These are phyloP conservation scores for Prillingera fragicola DNA, from an alignment of 1,284 basidiomycete species.

Conservation along the genomic window DNA sequence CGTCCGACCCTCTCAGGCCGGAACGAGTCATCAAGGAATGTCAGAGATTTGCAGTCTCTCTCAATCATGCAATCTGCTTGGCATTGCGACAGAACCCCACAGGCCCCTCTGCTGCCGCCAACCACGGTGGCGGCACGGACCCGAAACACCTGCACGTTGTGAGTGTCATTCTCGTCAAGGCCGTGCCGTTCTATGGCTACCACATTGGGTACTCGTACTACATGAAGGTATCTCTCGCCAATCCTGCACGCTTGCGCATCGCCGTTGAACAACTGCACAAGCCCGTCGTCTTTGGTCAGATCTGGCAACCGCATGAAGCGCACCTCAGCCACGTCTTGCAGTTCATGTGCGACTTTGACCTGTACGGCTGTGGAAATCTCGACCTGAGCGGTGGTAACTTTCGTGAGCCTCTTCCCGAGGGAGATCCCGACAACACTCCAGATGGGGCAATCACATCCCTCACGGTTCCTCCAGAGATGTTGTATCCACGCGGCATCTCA, in stretches of 20 bases:
- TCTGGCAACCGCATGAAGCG: slow-evolving; percentile 76
- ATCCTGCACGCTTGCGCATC: slow-evolving; percentile 65
- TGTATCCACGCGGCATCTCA: slow-evolving; percentile 47
- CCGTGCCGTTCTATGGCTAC: slow-evolving; percentile 94
- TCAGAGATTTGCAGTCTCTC: slow-evolving; percentile 41
- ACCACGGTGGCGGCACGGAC: slow-evolving; percentile 38
- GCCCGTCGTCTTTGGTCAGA: slow-evolving; percentile 70
- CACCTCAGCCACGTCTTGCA: slow-evolving; percentile 86
- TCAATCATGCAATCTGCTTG: slow-evolving; percentile 47
- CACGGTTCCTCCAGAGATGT: slow-evolving; percentile 32
- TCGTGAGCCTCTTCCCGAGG: slow-evolving; percentile 50
- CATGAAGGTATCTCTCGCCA: slow-evolving; percentile 75
- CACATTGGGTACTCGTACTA: slow-evolving; percentile 79
- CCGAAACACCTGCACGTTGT: slow-evolving; percentile 50
- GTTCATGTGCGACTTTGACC: slow-evolving; percentile 91
- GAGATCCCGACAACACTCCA: slow-evolving; percentile 18
- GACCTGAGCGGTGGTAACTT: slow-evolving; percentile 56
- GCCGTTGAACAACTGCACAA: slow-evolving; percentile 70
- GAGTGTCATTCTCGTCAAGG: slow-evolving; percentile 80
- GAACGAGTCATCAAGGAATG: slow-evolving; percentile 45
- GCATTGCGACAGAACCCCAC: slow-evolving; percentile 43
- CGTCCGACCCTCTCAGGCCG: slow-evolving; percentile 39
- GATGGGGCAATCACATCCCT: slow-evolving; percentile 21
- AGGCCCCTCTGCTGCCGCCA: slow-evolving; percentile 17
- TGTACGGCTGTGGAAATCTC: slow-evolving; percentile 90